These are phyloP conservation scores for Camellia oleifera DNA, from an alignment of 179 eudicot species.

Conservation along the genomic window DNA sequence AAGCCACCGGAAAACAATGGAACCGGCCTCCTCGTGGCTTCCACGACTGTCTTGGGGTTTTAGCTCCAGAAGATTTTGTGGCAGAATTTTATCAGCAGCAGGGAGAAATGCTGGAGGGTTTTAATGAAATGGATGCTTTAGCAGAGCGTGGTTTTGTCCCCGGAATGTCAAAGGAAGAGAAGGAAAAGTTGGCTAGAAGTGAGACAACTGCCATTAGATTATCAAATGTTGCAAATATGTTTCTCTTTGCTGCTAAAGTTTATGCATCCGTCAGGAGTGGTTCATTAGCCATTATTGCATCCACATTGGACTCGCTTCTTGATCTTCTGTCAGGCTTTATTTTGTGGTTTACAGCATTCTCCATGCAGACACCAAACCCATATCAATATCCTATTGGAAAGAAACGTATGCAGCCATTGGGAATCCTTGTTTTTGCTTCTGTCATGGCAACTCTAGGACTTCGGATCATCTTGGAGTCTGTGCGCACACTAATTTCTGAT, in stretches of 20 bases:
- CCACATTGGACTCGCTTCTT: constrained; percentile 94
- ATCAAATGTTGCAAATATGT: constrained; percentile 81
- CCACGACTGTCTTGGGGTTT: too few species aligned
- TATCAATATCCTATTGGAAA: constrained; percentile 97
- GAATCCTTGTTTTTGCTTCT: constrained; percentile 94
- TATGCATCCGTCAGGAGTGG: constrained; percentile 89
- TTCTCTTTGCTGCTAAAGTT: constrained; percentile 80
- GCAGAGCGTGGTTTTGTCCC: constrained; percentile 89
- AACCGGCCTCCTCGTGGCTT: too few species aligned
- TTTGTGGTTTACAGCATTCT: constrained; percentile 92
- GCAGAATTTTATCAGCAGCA: constrained; percentile 92
- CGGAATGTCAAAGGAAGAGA: constrained; percentile 82
- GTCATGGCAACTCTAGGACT: constrained; percentile 95
- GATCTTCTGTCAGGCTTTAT: constrained; percentile 97
- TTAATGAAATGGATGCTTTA: constrained; percentile 85
- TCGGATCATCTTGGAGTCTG: constrained; percentile 87
- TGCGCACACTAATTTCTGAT: constrained; percentile 51
- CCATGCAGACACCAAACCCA: constrained; percentile 89
- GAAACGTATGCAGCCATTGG: constrained; percentile 97
- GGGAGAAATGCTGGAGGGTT: constrained; percentile 80
- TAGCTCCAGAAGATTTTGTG: constrained; percentile 73
- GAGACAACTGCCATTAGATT: constrained; percentile 77
- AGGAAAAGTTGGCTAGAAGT: constrained; percentile 60
- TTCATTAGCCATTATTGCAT: constrained; percentile 93
- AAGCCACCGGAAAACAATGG: too few species aligned